Evolutionary conservation across 2,329 filamentous ascomycete species (phyloP), one percentile per base, ranked within the genome.

Genomic region (Kalaharituber pfeilii): DNA sequence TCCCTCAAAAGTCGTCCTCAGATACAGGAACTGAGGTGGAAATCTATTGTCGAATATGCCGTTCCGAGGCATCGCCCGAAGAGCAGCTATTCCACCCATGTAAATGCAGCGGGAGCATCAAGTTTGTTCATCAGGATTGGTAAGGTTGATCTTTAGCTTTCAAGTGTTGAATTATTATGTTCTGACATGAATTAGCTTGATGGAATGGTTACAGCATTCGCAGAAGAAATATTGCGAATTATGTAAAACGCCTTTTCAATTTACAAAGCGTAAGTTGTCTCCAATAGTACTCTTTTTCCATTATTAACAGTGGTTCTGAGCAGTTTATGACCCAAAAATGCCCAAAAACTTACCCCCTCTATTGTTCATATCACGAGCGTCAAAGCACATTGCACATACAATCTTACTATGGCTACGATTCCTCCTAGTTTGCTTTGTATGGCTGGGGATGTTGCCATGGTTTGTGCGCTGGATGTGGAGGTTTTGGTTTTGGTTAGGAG

Each of bases 181-280:
- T 15, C 24, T 25, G 22, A 20, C 15, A 5, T 47, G 15, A 25
- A 47, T 36, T 26, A 64, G 62, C 68, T 72, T 98, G 69, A 94
- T 98, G 83, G 88, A 96, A 70, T 98, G 91, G 91, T 75, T 98
- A 22, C 89, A 87, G 50, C 93, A 98, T 69, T 96, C 91, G 1
- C 88, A 98, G 68, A 98, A 98, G 77, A 96, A 96, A 69, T 85
- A 98, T 73, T 98, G 93, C 74, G 91, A 98, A 72, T 80, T 98
- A 30, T 98, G 91, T 79, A 98, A 98, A 72, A 98, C 91, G 2
- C 82, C 88, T 0, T 98, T 96, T 66, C 84, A 87, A 57, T 98
- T 98, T 72, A 98, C 91, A 52, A 98, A 98, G 70, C 78, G 42
- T 47, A 47, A 4, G 54, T 56, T n/a, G 5, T 18, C 20, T 47